phyloP scores from a whole-genome alignment of 306 rosid species.

The Lathyrus sativus region DNA sequence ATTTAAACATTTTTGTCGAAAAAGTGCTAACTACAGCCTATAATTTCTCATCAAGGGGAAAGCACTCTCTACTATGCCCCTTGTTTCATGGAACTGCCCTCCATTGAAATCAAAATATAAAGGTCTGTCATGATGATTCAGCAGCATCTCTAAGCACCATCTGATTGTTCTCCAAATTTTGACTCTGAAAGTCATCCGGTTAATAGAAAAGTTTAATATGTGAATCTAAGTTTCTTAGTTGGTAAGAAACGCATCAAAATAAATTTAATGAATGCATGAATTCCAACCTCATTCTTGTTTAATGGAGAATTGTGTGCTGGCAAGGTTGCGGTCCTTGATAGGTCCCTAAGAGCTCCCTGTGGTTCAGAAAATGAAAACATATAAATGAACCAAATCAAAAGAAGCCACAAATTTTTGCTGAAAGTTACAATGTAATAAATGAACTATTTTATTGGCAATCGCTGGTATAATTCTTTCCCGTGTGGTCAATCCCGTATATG shows the following conservation, averaged over 20 bases:
- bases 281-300: constrained; percentile 53
- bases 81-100: constrained; percentile 30
- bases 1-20: constrained; percentile 22
- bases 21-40: not conserved
- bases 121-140: constrained; percentile 28
- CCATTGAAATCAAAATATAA: constrained; percentile 5
- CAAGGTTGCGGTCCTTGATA: constrained; percentile 52
- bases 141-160: constrained; percentile 37
- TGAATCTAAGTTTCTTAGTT: not conserved
- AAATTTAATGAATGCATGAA: constrained; percentile 1
- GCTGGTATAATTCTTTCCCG: too few relatives aligned
- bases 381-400: constrained; percentile 12
- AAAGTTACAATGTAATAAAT: not conserved
- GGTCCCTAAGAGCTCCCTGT: constrained; percentile 75
- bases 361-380: constrained; percentile 30
- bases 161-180: constrained; percentile 46
- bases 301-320: constrained; percentile 50
- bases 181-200: constrained; percentile 39
- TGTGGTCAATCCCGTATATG: too few relatives aligned
- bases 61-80: constrained; percentile 29
- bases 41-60: constrained; percentile 30
- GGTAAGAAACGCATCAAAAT: not conserved
- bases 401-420: not conserved
- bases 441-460: too few relatives aligned
- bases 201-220: constrained; percentile 18